Base-by-base conservation (phyloP, 2,329 filamentous ascomycete genomes). In the Scopulariopsis brevicaulis region DNA sequence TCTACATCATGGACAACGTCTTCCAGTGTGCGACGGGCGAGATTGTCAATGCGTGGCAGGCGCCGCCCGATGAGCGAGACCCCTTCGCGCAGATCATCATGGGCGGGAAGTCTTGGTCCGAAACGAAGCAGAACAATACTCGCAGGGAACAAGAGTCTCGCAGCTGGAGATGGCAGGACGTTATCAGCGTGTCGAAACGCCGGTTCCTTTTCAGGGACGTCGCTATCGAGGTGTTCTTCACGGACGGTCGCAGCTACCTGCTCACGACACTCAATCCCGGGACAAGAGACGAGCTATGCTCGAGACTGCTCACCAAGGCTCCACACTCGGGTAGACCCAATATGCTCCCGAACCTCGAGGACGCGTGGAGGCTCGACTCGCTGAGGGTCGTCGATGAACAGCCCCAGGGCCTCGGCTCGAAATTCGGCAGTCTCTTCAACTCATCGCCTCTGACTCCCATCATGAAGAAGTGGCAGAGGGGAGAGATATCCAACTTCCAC, bases 401-500 rank as follows among this genome's bases (percentile, higher is more conserved):
- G 1, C 78, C 81, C 0, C 77, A 83, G 63, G 78, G 79, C 1
- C 80, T 99, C 43, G 90, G 93, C 0, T 91, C 89, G 8, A 93
- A 93, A 65, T 92, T 97, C 65, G 91, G 90, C 24, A 96, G 86
- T 62, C 89, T 96, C 14, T 97, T 99, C 75, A 90, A 91, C 62
- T 83, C 90, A 24, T 85, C 84, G 0, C 82, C 89, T 0, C 88
- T 87, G 70, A 92, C 91, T 63, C 89, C 92, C 11, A 85, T 90
- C 10, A 96, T 94, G 66, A 86, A 87, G 63, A 87, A 86, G 69
- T 99, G 94, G 94, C 82, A 94, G 60, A 87, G 86, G 68, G 94
- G 95, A 14, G 94, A 99, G 66, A 90, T 97, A 55, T 97, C 93
- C 15, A 99, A 99, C 70, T 99, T 99, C 66, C 91, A 97, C 70